Evolutionary conservation across 192 early-diverging fungal species (phyloP).

Genomic region (Coemansia sp.): DNA sequence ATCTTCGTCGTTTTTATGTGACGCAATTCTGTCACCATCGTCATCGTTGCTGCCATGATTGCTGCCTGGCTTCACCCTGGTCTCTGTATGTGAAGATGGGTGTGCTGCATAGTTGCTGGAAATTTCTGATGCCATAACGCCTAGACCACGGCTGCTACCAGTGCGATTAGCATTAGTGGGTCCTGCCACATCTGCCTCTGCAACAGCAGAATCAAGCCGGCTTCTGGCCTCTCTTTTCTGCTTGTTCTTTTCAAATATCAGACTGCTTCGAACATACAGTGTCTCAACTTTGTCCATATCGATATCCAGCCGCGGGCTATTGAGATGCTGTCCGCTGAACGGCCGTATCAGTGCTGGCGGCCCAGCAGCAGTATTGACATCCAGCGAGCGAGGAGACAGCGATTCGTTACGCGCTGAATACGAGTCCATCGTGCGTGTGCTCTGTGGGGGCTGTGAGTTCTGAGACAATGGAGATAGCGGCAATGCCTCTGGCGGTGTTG

Average conservation of each 20-base stretch:
- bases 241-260: conserved; percentile 46
- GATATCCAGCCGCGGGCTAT: conserved; percentile 37
- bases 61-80: background rate
- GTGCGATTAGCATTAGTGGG: background rate
- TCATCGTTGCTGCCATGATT: background rate
- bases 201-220: background rate
- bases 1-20: conserved; percentile 25
- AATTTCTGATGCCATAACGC: background rate
- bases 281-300: conserved; percentile 53
- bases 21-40: background rate
- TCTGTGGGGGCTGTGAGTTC: conserved; percentile 3
- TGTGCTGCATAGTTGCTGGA: background rate
- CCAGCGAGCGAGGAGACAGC: background rate
- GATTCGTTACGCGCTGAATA: background rate
- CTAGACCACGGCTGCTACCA: background rate
- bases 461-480: conserved; percentile 30
- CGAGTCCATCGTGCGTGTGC: background rate
- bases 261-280: conserved; percentile 39
- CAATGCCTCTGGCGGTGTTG: background rate
- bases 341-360: conserved; percentile 15
- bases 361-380: background rate
- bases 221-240: conserved; percentile 27
- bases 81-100: background rate
- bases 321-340: conserved; percentile 32
- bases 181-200: background rate